These are phyloP conservation scores for Tilletiaria anomala DNA, from an alignment of 1,284 basidiomycete genomes.

Conservation along the genomic window DNA sequence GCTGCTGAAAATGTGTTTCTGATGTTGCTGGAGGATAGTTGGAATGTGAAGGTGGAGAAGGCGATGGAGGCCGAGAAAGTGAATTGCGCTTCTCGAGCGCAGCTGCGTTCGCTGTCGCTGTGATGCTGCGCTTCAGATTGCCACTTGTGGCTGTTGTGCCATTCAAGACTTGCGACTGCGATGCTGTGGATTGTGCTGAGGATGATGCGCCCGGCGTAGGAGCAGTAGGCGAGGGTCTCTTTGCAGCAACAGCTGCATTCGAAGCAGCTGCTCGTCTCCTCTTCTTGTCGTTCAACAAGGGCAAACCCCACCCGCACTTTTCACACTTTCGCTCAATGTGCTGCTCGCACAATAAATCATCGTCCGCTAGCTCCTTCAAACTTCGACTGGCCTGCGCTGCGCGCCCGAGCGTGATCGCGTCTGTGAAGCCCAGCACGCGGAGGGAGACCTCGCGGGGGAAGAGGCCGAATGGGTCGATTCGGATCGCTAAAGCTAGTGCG, in stretches of 20 bases:
- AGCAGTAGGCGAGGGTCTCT: background rate
- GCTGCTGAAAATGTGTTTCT: background rate
- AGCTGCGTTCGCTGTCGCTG: conserved; percentile 36
- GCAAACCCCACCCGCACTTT: conserved; percentile 96
- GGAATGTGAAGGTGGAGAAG: background rate
- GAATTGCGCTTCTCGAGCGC: conserved; percentile 30
- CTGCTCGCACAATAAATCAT: conserved; percentile 91
- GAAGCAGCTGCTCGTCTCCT: conserved; percentile 42
- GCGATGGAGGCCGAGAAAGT: too few species aligned
- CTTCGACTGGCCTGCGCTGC: conserved; percentile 79
- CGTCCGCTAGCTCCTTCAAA: conserved; percentile 84
- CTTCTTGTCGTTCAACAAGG: conserved; percentile 62
- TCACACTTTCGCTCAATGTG: conserved; percentile 94
- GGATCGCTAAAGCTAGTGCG: conserved; percentile 75
- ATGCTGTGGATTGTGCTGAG: background rate
- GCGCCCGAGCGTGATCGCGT: conserved; percentile 85
- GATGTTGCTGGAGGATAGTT: background rate
- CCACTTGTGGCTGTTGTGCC: conserved; percentile 12
- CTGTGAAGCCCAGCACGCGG: conserved; percentile 78
- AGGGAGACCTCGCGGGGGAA: conserved; percentile 85
- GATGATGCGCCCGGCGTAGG: background rate
- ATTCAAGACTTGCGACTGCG: background rate
- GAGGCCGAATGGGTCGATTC: conserved; percentile 74
- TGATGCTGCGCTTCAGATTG: conserved; percentile 30
- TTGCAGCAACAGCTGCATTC: background rate